Base-by-base conservation (phyloP, 73 alveolate species). In the Durusdinium trenchii region DNA sequence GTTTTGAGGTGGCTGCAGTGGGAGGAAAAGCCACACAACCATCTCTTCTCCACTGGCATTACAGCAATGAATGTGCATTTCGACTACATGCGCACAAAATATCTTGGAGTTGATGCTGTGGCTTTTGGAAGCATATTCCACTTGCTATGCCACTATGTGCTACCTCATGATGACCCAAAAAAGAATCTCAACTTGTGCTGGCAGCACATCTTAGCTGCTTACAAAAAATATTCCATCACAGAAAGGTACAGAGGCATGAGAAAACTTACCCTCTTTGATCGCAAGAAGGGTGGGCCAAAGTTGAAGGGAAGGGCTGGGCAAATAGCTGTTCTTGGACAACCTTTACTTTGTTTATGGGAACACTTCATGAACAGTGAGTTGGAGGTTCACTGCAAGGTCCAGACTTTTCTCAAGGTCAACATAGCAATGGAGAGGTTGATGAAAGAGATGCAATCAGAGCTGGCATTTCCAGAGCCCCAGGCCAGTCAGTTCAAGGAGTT, bases 191-290 rank as follows among this genome's bases (percentile, higher is more conserved):
- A 47, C 3, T 9, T 18, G 18, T 43, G 60, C 3, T 81, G 91
- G 91, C 46, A 81, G 4, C 38, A 81, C 28, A 28, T 46, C 67
- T 14, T 28, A 32, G 40, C 67, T 38, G 20, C 43, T 14, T 81
- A 81, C 91, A 81, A 81, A 46, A 64, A 43, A 3, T 28, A 46
- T 12, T 45, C 16, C 5, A 46, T 81, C 67, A 10, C 45, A 3
- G 91, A 81, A 0, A 81, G 91, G 67, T 81, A 14, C 67, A 0
- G 91, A 42, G 91, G 91, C 40, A 46, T 81, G 91, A 81, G n/a
- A 18, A 46, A 81, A 45, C 67, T 81, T 7, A 28, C 32, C 0
- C 69, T 81, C 18, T 81, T 81, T 47, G 46, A 81, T 38, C 16
- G 91, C 45, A 81, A 81, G 26, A 45, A 46, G 45, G 67, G 60